Conservation (phyloP, 2,329 filamentous ascomycete genomes). For the Tolypocladium sp. region DNA sequence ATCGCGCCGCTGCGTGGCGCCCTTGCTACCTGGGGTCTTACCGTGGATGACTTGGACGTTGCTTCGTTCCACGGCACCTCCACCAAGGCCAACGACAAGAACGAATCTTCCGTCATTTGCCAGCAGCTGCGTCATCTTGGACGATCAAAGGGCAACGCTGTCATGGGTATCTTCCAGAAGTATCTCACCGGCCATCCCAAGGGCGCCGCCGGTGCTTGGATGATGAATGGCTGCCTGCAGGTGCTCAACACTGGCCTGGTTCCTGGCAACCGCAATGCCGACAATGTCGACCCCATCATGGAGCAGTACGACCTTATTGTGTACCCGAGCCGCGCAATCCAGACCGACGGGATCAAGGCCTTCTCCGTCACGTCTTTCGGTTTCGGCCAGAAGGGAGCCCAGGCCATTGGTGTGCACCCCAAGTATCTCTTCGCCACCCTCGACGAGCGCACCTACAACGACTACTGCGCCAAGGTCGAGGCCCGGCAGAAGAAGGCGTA, state of each 20-base stretch:
- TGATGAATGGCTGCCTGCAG: slow-evolving; percentile 97
- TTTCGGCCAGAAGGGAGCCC: slow-evolving; percentile 97
- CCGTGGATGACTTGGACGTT: slow-evolving; percentile 88
- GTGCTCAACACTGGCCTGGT: slow-evolving; percentile 90
- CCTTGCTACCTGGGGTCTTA: slow-evolving; percentile 94
- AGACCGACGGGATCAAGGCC: slow-evolving; percentile 96
- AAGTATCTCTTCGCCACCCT: slow-evolving; percentile 94
- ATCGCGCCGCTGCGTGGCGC: slow-evolving; percentile 95
- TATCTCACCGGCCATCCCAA: slow-evolving; percentile 98
- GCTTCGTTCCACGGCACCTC: slow-evolving; percentile 99
- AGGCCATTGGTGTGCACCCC: slow-evolving; percentile 93
- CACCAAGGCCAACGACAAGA: slow-evolving; percentile 98
- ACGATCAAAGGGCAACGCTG: slow-evolving; percentile 89
- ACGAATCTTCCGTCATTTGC: slow-evolving; percentile 95
- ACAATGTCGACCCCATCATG: slow-evolving; percentile 94
- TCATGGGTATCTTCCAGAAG: slow-evolving; percentile 98
- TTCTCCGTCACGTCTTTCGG: slow-evolving; percentile 99
- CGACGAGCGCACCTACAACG: slow-evolving; percentile 70
- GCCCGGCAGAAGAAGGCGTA: slow-evolving; percentile 97
- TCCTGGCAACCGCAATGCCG: slow-evolving; percentile 93
- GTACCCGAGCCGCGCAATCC: slow-evolving; percentile 88
- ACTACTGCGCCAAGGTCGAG: slow-evolving; percentile 82
- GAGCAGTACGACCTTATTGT: slow-evolving; percentile 97
- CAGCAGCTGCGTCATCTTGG: slow-evolving; percentile 93
- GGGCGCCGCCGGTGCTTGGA: slow-evolving; percentile 98